These are phyloP conservation scores for Ceratonia siliqua DNA, from an alignment of 306 rosid genomes.

Conservation along the genomic window DNA sequence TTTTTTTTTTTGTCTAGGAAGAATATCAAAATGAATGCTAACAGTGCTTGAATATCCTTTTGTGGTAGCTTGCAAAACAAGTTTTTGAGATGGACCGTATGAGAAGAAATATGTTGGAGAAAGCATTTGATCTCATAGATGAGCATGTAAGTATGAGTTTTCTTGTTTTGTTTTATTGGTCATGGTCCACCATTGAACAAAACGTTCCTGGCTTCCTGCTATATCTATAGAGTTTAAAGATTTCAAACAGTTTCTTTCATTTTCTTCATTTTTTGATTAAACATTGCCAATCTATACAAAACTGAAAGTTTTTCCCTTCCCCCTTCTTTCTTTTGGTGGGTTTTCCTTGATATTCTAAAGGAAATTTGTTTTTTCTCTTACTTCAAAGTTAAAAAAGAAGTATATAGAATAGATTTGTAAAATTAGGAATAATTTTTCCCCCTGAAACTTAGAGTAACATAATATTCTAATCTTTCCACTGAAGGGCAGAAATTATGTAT, in stretches of 20 bases:
- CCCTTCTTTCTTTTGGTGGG: background rate
- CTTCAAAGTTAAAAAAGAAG: background rate
- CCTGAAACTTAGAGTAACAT: background rate
- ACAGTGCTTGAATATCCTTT: constrained; percentile 33
- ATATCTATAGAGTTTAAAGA: background rate
- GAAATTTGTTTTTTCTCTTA: background rate
- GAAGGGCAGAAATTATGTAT: constrained; percentile 5
- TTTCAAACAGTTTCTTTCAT: constrained; percentile 20
- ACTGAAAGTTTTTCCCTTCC: background rate
- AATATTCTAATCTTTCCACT: background rate
- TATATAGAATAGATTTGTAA: background rate
- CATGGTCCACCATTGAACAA: background rate
- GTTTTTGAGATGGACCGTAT: constrained; percentile 65
- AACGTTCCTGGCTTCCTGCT: background rate
- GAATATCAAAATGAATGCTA: constrained; percentile 32
- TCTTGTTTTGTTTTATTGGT: constrained; percentile 13
- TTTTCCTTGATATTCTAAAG: background rate
- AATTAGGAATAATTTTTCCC: background rate
- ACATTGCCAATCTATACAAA: constrained; percentile 13
- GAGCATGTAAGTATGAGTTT: constrained; percentile 52
- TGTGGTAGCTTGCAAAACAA: constrained; percentile 81
- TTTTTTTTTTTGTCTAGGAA: constrained; percentile 12
- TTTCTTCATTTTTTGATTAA: background rate
- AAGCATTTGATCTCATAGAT: constrained; percentile 80
- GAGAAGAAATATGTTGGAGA: constrained; percentile 69